Conservation (phyloP, 352 stramenopile genomes). For the Phytophthora sp. region DNA sequence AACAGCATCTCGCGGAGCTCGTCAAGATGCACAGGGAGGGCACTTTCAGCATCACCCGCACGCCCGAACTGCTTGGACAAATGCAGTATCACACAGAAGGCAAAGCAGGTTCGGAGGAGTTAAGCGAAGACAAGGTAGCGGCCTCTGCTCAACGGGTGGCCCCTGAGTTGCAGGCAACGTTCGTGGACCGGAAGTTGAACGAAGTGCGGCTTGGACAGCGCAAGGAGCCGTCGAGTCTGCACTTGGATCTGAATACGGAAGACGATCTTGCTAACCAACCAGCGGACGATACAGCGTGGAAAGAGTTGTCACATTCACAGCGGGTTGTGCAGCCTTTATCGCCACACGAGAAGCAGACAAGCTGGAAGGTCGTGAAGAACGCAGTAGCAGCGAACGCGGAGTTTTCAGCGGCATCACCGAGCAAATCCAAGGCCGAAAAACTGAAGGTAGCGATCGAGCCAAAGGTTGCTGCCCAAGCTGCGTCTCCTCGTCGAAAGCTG, state of each 20-base stretch:
- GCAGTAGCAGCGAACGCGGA: constrained; percentile 7
- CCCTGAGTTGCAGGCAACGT: constrained; percentile 31
- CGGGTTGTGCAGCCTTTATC: constrained; percentile 53
- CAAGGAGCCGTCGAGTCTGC: constrained; percentile 55
- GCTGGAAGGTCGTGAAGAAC: constrained; percentile 58
- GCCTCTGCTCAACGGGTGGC: constrained; percentile 32
- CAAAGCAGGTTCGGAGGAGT: constrained; percentile 49
- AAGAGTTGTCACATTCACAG: constrained; percentile 60
- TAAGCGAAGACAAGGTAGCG: constrained; percentile 48
- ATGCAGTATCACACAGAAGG: constrained; percentile 62
- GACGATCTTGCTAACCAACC: constrained; percentile 27
- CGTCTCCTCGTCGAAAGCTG: constrained; percentile 47
- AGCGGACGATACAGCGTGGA: constrained; percentile 47
- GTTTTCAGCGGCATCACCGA: constrained; percentile 15
- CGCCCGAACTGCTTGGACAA: constrained; percentile 61
- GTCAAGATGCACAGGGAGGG: constrained; percentile 81
- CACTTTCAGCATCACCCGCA: constrained; percentile 81
- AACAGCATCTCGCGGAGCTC: constrained; percentile 21
- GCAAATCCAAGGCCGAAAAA: constrained; percentile 17
- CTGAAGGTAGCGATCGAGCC: constrained; percentile 38
- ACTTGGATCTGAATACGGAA: constrained; percentile 22
- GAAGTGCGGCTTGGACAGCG: constrained; percentile 54
- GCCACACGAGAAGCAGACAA: constrained; percentile 60
- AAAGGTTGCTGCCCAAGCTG: constrained; percentile 20
- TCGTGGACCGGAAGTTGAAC: constrained; percentile 58